Evolutionary conservation across 345 rosid genomes (phyloP).

Genomic region (Litchi chinensis): DNA sequence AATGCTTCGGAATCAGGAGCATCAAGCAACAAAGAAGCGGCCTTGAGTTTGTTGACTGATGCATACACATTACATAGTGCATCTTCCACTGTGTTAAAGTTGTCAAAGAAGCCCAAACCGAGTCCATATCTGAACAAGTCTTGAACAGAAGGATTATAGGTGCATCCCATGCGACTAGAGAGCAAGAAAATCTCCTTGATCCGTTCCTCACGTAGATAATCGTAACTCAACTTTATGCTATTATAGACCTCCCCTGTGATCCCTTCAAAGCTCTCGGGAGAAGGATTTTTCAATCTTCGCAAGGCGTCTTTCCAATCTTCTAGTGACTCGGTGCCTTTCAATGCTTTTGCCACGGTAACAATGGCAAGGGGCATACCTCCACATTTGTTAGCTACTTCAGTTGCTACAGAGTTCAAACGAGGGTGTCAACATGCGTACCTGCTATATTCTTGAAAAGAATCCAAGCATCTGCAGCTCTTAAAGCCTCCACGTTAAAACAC

Average conservation of each 20-base stretch:
- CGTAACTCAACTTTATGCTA: not conserved
- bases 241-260: not conserved
- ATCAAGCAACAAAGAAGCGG: conserved; percentile 11
- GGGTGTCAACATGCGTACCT: not conserved
- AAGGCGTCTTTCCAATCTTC: not conserved
- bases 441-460: not conserved
- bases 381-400: not conserved
- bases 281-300: not conserved
- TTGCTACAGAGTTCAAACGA: not conserved
- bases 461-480: conserved; percentile 8
- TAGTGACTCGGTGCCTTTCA: not conserved
- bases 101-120: conserved; percentile 22
- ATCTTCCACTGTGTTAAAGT: not conserved
- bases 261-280: not conserved
- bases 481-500: not conserved
- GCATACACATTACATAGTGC: conserved; percentile 11
- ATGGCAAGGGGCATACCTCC: conserved; percentile 17
- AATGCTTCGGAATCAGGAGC: not conserved
- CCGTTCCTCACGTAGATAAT: not conserved
- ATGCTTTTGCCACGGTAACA: conserved; percentile 1
- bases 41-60: conserved; percentile 3
- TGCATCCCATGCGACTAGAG: conserved; percentile 5
- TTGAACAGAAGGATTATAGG: not conserved
- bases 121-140: conserved; percentile 15
- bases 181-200: conserved; percentile 5